Evolutionary conservation across 352 stramenopile species (phyloP).

Genomic region (Aphanomyces stellatus): DNA sequence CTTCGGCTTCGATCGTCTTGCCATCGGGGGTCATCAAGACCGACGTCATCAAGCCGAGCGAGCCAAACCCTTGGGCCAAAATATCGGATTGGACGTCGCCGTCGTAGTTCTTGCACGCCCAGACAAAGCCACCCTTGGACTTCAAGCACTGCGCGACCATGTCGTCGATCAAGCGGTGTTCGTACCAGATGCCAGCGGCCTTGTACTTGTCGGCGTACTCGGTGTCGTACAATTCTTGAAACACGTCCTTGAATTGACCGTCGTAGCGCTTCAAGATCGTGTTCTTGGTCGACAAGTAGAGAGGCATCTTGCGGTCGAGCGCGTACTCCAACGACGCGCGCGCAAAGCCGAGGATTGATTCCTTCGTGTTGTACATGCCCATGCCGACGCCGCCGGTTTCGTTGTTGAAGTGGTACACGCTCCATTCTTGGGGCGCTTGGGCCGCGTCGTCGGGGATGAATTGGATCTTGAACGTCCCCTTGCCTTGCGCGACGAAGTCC

Average conservation of each 20-base stretch:
- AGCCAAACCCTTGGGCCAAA: conserved; percentile 70
- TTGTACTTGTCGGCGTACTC: conserved; percentile 73
- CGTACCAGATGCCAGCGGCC: conserved; percentile 64
- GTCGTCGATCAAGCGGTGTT: conserved; percentile 71
- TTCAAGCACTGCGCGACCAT: conserved; percentile 79
- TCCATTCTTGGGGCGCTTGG: conserved; percentile 33
- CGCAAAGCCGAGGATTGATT: conserved; percentile 69
- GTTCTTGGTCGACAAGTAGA: conserved; percentile 77
- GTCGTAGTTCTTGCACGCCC: conserved; percentile 83
- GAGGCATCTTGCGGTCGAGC: conserved; percentile 45
- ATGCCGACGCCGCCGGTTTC: conserved; percentile 41
- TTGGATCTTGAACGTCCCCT: conserved; percentile 65
- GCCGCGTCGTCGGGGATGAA: conserved; percentile 51
- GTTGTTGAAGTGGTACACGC: conserved; percentile 56
- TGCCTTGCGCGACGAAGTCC: conserved; percentile 53
- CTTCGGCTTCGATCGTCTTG: conserved; percentile 75
- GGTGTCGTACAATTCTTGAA: conserved; percentile 69
- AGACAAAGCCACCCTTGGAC: conserved; percentile 67
- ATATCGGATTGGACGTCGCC: conserved; percentile 76
- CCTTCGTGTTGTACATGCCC: conserved; percentile 81
- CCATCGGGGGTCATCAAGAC: conserved; percentile 67
- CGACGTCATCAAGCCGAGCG: conserved; percentile 68
- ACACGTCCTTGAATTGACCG: conserved; percentile 72
- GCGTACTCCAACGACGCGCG: conserved; percentile 63
- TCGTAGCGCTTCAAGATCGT: conserved; percentile 80